Conservation (phyloP, 345 rosid species). For the Psidium friedrichsthalianum region DNA sequence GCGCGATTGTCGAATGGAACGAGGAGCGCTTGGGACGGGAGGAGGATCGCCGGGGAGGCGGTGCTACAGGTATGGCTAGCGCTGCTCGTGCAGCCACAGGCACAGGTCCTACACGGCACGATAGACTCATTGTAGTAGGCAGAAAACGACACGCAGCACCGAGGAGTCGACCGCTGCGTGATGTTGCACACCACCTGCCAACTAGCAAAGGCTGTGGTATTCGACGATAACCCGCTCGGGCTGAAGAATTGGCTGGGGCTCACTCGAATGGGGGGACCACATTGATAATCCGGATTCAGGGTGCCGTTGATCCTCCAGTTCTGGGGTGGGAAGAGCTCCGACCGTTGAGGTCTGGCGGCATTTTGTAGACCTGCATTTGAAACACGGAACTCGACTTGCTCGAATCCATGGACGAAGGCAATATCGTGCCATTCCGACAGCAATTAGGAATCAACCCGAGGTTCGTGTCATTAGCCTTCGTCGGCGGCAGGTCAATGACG, state of each 20-base stretch:
- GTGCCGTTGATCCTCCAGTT: constrained; percentile 79
- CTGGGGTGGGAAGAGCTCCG: constrained; percentile 64
- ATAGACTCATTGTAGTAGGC: constrained; percentile 82
- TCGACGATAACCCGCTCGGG: constrained; percentile 48
- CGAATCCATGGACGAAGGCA: constrained; percentile 72
- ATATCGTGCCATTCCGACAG: constrained; percentile 79
- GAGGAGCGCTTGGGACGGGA: constrained; percentile 69
- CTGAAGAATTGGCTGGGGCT: constrained; percentile 62
- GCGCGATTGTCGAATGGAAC: constrained; percentile 77
- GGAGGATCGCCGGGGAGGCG: constrained; percentile 54
- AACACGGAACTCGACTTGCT: constrained; percentile 64
- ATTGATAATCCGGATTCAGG: constrained; percentile 64
- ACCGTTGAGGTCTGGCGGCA: constrained; percentile 82
- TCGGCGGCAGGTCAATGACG: constrained; percentile 70
- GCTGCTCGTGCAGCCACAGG: constrained; percentile 64
- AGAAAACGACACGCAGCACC: constrained; percentile 85
- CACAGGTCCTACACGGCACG: constrained; percentile 78
- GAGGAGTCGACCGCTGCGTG: constrained; percentile 48
- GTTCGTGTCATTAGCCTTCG: constrained; percentile 59
- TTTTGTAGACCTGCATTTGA: constrained; percentile 73
- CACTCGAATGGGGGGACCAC: constrained; percentile 78
- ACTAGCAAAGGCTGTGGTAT: constrained; percentile 58
- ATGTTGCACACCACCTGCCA: constrained; percentile 99
- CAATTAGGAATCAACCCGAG: constrained; percentile 64
- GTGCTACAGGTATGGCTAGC: constrained; percentile 44